Conservation (phyloP, 2,329 filamentous ascomycete species). For the Xylariaceae sp. region DNA sequence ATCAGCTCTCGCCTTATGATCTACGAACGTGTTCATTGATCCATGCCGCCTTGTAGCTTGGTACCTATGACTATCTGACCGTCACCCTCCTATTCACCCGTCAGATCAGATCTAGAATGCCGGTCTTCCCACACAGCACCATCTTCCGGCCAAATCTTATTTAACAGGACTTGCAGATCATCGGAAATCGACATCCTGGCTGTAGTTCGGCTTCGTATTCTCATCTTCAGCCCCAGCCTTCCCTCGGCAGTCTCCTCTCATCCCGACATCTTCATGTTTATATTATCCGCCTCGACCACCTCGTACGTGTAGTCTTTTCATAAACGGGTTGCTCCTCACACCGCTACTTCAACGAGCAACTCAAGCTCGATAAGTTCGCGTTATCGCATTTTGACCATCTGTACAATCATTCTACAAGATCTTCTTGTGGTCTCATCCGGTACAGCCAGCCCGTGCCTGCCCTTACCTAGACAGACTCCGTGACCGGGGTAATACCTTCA, state of each 20-base stretch:
- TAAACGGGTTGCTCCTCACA: background rate
- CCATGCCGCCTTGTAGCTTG: constrained; percentile 16
- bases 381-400: too few relatives aligned
- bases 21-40: constrained; percentile 5
- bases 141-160: constrained; percentile 9
- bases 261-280: background rate
- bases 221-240: constrained; percentile 1
- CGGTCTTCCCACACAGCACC: constrained; percentile 7
- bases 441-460: background rate
- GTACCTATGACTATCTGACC: constrained; percentile 5
- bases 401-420: too few relatives aligned
- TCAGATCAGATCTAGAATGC: constrained; percentile 16
- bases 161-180: constrained; percentile 6
- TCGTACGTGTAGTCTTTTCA: background rate
- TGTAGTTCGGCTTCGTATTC: constrained; percentile 1
- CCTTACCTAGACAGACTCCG: background rate
- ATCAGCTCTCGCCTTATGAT: background rate
- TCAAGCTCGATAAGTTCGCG: too few relatives aligned
- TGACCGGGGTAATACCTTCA: background rate
- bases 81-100: constrained; percentile 13
- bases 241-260: constrained; percentile 1
- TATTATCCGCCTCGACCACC: constrained; percentile 4
- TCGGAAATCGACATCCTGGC: constrained; percentile 2
- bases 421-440: too few relatives aligned
- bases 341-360: background rate